These are phyloP conservation scores for Diversispora epigaea DNA, from an alignment of 192 early-diverging fungal genomes.

Conservation along the genomic window DNA sequence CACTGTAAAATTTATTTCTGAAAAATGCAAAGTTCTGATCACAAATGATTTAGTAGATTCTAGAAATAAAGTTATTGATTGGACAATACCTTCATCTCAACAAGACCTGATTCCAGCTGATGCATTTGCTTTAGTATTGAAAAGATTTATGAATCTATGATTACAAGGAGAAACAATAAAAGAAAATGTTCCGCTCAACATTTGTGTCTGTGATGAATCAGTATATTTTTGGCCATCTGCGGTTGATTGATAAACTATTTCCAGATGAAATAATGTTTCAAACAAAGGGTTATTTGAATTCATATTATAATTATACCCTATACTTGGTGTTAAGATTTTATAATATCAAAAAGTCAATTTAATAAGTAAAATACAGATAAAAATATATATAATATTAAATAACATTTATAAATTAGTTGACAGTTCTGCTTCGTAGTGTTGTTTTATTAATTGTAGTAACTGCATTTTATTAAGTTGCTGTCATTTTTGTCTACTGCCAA, in stretches of 20 bases:
- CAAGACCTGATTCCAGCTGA: background rate
- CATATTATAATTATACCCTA: too few relatives aligned
- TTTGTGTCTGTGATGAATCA: background rate
- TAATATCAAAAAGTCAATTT: too few relatives aligned
- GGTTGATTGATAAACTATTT: background rate
- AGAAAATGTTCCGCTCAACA: background rate
- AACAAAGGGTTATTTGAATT: too few relatives aligned
- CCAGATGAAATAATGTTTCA: constrained; percentile 1
- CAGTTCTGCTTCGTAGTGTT: too few relatives aligned
- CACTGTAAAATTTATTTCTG: constrained; percentile 9
- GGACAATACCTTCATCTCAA: background rate
- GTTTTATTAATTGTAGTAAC: too few relatives aligned
- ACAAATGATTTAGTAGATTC: background rate
- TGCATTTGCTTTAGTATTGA: background rate
- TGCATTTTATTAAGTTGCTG: too few relatives aligned
- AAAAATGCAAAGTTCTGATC: constrained; percentile 13
- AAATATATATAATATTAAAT: too few relatives aligned
- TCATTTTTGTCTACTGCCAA: too few relatives aligned
- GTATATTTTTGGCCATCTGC: background rate
- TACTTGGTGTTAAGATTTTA: too few relatives aligned
- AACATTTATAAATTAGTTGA: too few relatives aligned
- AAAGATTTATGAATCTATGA: constrained; percentile 1
- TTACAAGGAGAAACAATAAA: background rate
- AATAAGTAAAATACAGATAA: too few relatives aligned
- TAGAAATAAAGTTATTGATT: background rate